Base-by-base conservation (phyloP, 768 basidiomycete species). In the Chalciporus piperatus region DNA sequence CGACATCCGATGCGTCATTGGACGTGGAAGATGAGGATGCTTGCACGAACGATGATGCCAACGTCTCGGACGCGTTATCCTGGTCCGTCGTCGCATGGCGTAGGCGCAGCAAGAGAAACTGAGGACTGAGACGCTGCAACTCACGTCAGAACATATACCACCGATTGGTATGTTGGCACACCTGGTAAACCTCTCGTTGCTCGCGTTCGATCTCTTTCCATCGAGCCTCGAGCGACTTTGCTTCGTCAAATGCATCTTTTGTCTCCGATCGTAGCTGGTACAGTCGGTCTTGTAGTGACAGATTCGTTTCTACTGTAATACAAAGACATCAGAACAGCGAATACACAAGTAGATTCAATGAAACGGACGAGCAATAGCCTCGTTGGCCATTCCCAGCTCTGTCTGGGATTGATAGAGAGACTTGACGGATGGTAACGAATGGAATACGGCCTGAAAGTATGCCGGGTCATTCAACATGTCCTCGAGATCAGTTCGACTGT, bases 181-280 rank as follows among this genome's bases (percentile, higher is more conserved):
- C 95, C 75, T 93, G 92, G 64, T 95, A 96, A 17, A 93, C 77
- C 25, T 92, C 90, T 46, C 74, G 81, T 71, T 98, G 96, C 60
- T 94, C 91, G 58, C 84, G 84, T 52, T 97, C 92, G 7, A 97
- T 63, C 45, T 90, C 89, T 58, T 83, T 85, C 92, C 93, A 96
- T 25, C 89, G 76, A 0, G 76, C 74, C 70, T 97, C 92, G 22
- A 96, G 71, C 16, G 76, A 66, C 64, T 91, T 89, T 3, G 95
- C 92, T 54, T 95, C 82, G 59, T 92, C 86, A 59, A 96, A 98
- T 0, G 90, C 85, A 19, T 85, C 85, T 60, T 94, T 81, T 0
- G 95, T 96, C 55, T 92, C 87, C 2, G 85, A 75, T 30, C 96
- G 76, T 37, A 98, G 72, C 39, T 77, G 74, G 60, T 91, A 89